Conservation (phyloP, 345 rosid genomes). For the Citrus sp. region DNA sequence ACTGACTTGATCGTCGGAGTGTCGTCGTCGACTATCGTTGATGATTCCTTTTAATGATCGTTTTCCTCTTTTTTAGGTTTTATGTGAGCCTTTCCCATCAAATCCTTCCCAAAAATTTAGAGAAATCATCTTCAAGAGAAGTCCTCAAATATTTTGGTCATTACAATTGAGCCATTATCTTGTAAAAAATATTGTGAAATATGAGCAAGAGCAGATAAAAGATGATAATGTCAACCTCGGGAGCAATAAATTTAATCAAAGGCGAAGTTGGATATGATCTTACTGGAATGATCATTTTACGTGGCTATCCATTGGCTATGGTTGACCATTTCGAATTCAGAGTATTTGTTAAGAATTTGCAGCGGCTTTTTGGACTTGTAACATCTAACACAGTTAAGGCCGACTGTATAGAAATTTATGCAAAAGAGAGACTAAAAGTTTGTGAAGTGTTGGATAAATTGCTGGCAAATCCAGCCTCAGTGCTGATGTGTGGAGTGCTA, state of each 20-base stretch:
- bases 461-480: conserved; percentile 67
- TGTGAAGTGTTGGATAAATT: conserved; percentile 64
- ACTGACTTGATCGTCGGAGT: no score
- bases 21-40: no score
- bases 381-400: conserved; percentile 54
- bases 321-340: conserved; percentile 81
- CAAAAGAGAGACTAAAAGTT: conserved; percentile 62
- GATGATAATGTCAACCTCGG: conserved; percentile 26
- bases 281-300: conserved; percentile 75
- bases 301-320: conserved; percentile 66
- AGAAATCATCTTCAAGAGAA: no score
- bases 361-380: conserved; percentile 65
- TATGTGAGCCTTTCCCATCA: no score
- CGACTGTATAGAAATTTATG: conserved; percentile 73
- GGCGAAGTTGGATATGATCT: conserved; percentile 68
- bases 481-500: conserved; percentile 53
- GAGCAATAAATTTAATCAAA: conserved; percentile 48
- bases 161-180: no score
- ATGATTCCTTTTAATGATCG: fast-evolving
- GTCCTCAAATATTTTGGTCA: no score
- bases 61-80: no score
- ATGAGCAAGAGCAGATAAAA: conserved; percentile 48
- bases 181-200: conserved; percentile 29
- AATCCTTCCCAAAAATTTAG: no score
- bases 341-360: conserved; percentile 63